Percentiles rank a stretch among this genome's conserved stretches.
Evolutionary conservation across 108 stramenopile species (phyloP).

Genomic region (Skeletonema costatum): DNA sequence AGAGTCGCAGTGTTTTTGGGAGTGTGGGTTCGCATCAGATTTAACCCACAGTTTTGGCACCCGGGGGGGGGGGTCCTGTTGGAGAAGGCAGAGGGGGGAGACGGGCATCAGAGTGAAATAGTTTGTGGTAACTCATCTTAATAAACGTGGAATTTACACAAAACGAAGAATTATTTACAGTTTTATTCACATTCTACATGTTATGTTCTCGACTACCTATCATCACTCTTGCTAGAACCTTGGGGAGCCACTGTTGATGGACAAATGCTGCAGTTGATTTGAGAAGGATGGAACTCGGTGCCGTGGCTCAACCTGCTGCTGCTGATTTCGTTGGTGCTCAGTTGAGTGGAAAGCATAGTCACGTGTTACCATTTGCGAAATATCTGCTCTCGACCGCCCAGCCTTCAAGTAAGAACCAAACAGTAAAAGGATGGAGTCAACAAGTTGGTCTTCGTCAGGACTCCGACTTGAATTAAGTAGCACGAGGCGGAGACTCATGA

Average conservation of each 20-base stretch:
- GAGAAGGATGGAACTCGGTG: neutral
- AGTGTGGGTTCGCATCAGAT: no score
- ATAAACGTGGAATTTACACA: no score
- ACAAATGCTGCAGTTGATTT: neutral
- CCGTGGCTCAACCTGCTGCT: neutral
- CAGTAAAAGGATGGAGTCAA: conserved; percentile 51
- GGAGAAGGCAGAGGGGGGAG: no score
- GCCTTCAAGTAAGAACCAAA: conserved; percentile 57
- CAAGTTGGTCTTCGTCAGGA: conserved; percentile 56
- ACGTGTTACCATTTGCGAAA: conserved; percentile 66
- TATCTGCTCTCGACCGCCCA: conserved; percentile 50
- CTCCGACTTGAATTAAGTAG: conserved; percentile 54
- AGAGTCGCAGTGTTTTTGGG: no score
- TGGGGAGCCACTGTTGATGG: neutral
- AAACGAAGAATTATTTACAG: no score
- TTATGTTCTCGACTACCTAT: neutral
- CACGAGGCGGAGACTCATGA: conserved; percentile 65
- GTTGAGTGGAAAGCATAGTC: conserved; percentile 59
- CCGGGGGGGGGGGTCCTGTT: no score
- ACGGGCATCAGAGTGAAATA: no score
- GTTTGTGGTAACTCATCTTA: no score
- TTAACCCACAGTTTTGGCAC: no score
- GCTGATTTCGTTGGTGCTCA: neutral
- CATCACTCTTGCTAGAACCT: neutral
- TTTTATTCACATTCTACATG: no score